phyloP scores from a whole-genome alignment of 495 filamentous ascomycete genomes.

The Aspergillus bridgeri region DNA sequence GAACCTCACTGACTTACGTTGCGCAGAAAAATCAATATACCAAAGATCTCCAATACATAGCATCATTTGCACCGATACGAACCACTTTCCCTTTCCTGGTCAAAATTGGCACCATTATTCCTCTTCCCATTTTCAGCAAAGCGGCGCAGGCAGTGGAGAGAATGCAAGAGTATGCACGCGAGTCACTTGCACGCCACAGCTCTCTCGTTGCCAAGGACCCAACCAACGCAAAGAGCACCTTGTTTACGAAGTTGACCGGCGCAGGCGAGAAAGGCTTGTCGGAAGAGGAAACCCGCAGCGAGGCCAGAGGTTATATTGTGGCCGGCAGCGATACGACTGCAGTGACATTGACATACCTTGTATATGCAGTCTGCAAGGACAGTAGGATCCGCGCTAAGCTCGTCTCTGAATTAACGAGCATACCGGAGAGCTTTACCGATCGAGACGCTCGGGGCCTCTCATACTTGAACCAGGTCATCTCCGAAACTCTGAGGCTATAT shows the following conservation, averaged over 20 bases:
- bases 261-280: constrained; percentile 34
- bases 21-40: constrained; percentile 41
- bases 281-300: constrained; percentile 35
- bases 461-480: constrained; percentile 49
- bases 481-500: constrained; percentile 55
- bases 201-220: constrained; percentile 36
- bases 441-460: constrained; percentile 29
- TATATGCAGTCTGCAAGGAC: constrained; percentile 24
- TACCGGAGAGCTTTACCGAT: constrained; percentile 22
- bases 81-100: constrained; percentile 34
- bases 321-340: constrained; percentile 46
- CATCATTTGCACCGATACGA: constrained; percentile 26
- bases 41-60: constrained; percentile 30
- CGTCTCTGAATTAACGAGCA: constrained; percentile 17
- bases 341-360: constrained; percentile 39
- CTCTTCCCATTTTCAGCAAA: constrained; percentile 10
- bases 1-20: neutral
- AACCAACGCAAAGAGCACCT: constrained; percentile 32
- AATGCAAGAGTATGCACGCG: constrained; percentile 25
- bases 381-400: constrained; percentile 13
- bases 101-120: constrained; percentile 4
- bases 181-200: constrained; percentile 43
- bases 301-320: constrained; percentile 46
- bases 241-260: constrained; percentile 47
- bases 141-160: constrained; percentile 11